phyloP scores from a whole-genome alignment of 352 stramenopile species.

The Globisporangium paddicum region DNA sequence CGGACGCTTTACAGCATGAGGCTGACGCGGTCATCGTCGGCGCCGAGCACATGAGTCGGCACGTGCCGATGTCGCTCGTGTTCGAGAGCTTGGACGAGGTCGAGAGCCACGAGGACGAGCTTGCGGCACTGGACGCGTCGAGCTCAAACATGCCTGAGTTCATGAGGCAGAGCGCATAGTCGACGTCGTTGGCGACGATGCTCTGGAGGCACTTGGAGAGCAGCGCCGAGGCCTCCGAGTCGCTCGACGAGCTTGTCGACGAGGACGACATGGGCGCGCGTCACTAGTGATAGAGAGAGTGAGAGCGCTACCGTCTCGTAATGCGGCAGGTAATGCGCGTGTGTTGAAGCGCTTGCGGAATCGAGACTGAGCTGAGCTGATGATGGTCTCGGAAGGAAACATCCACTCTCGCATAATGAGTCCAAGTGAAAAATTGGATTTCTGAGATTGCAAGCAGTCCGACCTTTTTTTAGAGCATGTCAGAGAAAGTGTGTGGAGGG shows the following conservation, averaged over 20 bases:
- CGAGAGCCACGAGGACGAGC: conserved; percentile 8
- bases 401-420: too few species aligned
- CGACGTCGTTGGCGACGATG: conserved; percentile 31
- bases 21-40: conserved; percentile 22
- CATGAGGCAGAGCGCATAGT: conserved; percentile 58
- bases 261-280: not conserved
- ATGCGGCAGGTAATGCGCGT: not conserved
- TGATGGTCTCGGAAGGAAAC: too few species aligned
- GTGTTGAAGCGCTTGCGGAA: not conserved
- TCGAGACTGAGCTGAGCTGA: not conserved
- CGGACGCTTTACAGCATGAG: conserved; percentile 32
- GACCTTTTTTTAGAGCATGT: too few species aligned
- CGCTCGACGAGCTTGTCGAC: conserved; percentile 12
- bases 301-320: not conserved
- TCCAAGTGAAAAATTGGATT: too few species aligned
- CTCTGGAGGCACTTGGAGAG: conserved; percentile 32
- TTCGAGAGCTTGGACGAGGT: conserved; percentile 8
- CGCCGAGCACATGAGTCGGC: conserved; percentile 27
- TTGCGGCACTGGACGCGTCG: not conserved
- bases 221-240: conserved; percentile 15
- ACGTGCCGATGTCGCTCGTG: conserved; percentile 16
- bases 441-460: too few species aligned
- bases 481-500: too few species aligned
- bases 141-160: conserved; percentile 60
- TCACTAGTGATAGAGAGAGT: not conserved